These are phyloP conservation scores for Silene noctiflora DNA, from an alignment of 179 eudicot genomes.

Conservation along the genomic window DNA sequence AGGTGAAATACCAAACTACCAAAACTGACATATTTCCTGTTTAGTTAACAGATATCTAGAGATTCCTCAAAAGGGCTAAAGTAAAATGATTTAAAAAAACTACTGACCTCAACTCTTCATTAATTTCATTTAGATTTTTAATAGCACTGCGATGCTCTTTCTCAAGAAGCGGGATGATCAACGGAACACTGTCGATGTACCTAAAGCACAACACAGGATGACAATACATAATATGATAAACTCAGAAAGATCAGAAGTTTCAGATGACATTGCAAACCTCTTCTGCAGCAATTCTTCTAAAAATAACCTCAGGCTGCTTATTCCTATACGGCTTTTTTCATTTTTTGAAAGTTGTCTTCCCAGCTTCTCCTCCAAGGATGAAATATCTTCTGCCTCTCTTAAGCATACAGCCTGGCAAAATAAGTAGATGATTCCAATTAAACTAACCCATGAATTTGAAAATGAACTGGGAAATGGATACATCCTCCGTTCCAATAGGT, in stretches of 20 bases:
- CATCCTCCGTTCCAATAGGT: too few species aligned
- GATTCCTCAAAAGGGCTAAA: background rate
- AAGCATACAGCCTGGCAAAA: conserved; percentile 58
- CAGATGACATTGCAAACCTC: conserved; percentile 43
- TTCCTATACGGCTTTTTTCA: conserved; percentile 90
- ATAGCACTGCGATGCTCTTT: conserved; percentile 69
- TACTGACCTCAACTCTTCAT: conserved; percentile 77
- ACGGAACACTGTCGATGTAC: conserved; percentile 89
- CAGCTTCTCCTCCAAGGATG: conserved; percentile 85
- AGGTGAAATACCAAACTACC: background rate
- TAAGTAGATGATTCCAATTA: background rate
- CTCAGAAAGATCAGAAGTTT: background rate
- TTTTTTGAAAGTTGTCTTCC: conserved; percentile 69
- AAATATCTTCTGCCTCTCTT: conserved; percentile 82
- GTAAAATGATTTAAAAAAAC: background rate
- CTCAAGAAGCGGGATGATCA: conserved; percentile 94
- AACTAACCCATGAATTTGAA: background rate
- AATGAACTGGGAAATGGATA: background rate
- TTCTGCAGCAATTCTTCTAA: conserved; percentile 80
- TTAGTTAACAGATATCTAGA: background rate
- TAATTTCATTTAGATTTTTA: conserved; percentile 68
- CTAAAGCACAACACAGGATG: conserved; percentile 34
- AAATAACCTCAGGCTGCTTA: conserved; percentile 85
- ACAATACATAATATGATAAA: conserved; percentile 11
- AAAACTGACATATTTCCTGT: background rate